Conservation (phyloP, 139 green algal genomes). For the Asterochloris sp. region DNA sequence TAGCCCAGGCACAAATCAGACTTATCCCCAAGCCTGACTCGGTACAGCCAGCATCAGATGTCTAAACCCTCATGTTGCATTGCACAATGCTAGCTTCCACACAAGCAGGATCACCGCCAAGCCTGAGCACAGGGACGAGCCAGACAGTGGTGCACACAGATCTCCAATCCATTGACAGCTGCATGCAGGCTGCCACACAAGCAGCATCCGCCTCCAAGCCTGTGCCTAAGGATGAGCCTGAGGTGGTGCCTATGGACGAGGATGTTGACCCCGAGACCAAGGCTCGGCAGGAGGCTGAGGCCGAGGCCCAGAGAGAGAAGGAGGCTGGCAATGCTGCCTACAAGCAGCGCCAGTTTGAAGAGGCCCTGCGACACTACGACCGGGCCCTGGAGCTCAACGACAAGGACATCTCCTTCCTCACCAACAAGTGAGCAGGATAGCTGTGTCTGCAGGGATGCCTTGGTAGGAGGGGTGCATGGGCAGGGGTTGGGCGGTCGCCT, state of each 20-base stretch:
- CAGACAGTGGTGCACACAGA: constrained; percentile 11
- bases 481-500: not conserved
- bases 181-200: too few relatives aligned
- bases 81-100: too few relatives aligned
- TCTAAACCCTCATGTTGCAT: too few relatives aligned
- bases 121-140: constrained; percentile 24
- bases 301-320: constrained; percentile 70
- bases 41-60: too few relatives aligned
- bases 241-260: constrained; percentile 3
- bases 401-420: constrained; percentile 92
- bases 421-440: constrained; percentile 68
- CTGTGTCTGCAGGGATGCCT: too few relatives aligned
- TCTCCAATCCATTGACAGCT: too few relatives aligned
- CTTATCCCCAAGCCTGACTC: too few relatives aligned
- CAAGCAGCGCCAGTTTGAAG: constrained; percentile 90
- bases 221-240: constrained; percentile 27
- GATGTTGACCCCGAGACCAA: constrained; percentile 28
- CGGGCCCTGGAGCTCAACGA: constrained; percentile 84
- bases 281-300: constrained; percentile 36
- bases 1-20: too few relatives aligned
- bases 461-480: too few relatives aligned
- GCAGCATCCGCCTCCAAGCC: constrained; percentile 3
- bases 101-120: not conserved
- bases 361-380: constrained; percentile 85
- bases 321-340: constrained; percentile 91